phyloP scores from a whole-genome alignment of 768 basidiomycete species.

The Cubamyces sp. region DNA sequence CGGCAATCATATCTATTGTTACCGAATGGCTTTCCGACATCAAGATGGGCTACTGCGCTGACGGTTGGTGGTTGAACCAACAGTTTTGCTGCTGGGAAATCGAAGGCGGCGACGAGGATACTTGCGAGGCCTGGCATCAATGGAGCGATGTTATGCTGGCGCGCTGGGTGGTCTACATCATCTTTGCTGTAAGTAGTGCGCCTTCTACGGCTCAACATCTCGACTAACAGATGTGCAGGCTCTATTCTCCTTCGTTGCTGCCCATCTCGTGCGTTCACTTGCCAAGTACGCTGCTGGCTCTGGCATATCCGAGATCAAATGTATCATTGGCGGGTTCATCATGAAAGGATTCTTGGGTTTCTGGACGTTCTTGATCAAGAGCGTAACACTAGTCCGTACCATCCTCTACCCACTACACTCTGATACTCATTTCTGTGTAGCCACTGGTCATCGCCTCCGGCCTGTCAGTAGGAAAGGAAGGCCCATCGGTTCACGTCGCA shows the following conservation, averaged over 20 bases:
- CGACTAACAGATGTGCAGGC: conserved; percentile 49
- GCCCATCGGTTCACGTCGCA: conserved; percentile 96
- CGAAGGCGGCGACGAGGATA: conserved; percentile 74
- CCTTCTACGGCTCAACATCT: neutral
- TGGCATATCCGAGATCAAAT: conserved; percentile 98
- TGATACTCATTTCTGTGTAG: conserved; percentile 44
- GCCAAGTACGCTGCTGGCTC: conserved; percentile 97
- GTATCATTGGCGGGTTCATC: conserved; percentile 94
- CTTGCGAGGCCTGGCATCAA: conserved; percentile 89
- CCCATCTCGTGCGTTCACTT: conserved; percentile 84
- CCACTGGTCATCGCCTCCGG: conserved; percentile 97
- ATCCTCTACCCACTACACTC: neutral
- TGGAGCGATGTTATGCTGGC: conserved; percentile 79
- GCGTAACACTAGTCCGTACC: conserved; percentile 79
- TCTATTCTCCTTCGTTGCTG: conserved; percentile 82
- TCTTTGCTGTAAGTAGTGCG: conserved; percentile 74
- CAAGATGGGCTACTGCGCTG: conserved; percentile 95
- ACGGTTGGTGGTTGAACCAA: conserved; percentile 98
- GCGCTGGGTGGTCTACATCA: conserved; percentile 84
- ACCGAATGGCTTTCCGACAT: conserved; percentile 98
- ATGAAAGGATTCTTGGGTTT: conserved; percentile 95
- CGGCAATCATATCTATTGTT: conserved; percentile 93
- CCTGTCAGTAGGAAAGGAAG: conserved; percentile 96
- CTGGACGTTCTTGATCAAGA: conserved; percentile 92
- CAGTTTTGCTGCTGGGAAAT: conserved; percentile 99